Evolutionary conservation across 1,284 basidiomycete genomes (phyloP).

Genomic region (Cryptococcus sp.): DNA sequence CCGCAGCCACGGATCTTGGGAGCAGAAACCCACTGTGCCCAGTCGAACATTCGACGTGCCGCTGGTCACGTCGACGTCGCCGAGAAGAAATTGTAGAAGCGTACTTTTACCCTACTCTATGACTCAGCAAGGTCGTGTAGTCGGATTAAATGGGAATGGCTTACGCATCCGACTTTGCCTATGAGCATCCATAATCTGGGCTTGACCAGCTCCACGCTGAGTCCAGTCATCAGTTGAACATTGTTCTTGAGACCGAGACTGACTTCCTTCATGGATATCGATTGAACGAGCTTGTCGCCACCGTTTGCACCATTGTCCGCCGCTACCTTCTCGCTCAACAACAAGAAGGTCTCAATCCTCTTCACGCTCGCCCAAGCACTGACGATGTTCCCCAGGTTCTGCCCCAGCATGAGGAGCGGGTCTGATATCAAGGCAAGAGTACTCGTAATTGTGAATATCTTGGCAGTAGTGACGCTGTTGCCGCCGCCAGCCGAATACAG

Average conservation of each 20-base stretch:
- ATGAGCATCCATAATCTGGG: conserved; percentile 24
- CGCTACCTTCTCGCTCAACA: conserved; percentile 68
- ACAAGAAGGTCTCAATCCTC: conserved; percentile 73
- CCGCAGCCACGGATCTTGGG: conserved; percentile 79
- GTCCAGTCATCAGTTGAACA: conserved; percentile 63
- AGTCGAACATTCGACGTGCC: conserved; percentile 60
- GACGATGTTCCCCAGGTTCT: conserved; percentile 15
- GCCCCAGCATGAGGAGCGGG: conserved; percentile 22
- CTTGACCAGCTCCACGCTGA: conserved; percentile 60
- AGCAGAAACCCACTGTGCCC: conserved; percentile 72
- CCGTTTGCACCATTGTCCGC: conserved; percentile 1
- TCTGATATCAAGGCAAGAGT: conserved; percentile 20
- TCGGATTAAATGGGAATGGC: not conserved
- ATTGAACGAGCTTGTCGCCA: conserved; percentile 38
- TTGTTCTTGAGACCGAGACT: conserved; percentile 54
- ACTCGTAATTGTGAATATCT: conserved; percentile 25
- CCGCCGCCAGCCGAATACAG: conserved; percentile 6
- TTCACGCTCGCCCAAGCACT: conserved; percentile 54
- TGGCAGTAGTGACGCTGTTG: conserved; percentile 15
- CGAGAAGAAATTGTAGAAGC: conserved; percentile 58
- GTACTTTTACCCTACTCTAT: conserved; percentile 65
- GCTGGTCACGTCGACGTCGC: conserved; percentile 63
- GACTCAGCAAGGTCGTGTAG: not conserved
- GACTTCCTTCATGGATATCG: conserved; percentile 55
- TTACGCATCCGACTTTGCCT: conserved; percentile 26